phyloP scores from a whole-genome alignment of 352 stramenopile genomes.

The Achlya hypogyna region DNA sequence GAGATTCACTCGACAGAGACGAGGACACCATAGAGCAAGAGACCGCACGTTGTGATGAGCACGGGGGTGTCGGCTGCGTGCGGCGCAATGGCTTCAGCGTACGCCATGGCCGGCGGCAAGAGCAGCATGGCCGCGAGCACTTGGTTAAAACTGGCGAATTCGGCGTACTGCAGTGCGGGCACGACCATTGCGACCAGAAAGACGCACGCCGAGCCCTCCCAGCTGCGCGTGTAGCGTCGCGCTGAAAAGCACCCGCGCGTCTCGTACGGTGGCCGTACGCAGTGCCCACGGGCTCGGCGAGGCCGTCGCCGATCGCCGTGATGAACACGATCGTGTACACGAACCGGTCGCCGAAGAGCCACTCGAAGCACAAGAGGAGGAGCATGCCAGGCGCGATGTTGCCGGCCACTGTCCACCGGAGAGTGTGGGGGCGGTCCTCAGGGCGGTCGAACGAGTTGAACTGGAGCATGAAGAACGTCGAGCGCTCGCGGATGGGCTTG shows the following conservation, averaged over 20 bases:
- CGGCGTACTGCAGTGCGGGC: slow-evolving; percentile 65
- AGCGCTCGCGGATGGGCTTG: slow-evolving; percentile 68
- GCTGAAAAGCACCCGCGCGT: slow-evolving; percentile 41
- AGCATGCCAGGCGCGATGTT: slow-evolving; percentile 75
- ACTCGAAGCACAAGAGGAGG: slow-evolving; percentile 81
- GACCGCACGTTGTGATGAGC: slow-evolving; percentile 64
- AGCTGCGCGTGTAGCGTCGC: slow-evolving; percentile 51
- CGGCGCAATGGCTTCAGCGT: slow-evolving; percentile 72
- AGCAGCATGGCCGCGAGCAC: slow-evolving; percentile 73
- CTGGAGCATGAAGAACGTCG: slow-evolving; percentile 81
- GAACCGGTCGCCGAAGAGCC: slow-evolving; percentile 57
- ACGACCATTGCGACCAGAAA: slow-evolving; percentile 73
- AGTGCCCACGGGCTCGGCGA: slow-evolving; percentile 48
- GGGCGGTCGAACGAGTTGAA: slow-evolving; percentile 82
- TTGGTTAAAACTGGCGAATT: slow-evolving; percentile 63
- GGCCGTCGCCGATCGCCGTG: slow-evolving; percentile 43
- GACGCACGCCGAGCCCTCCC: slow-evolving; percentile 44
- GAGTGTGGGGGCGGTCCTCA: slow-evolving; percentile 65
- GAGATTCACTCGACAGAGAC: no score
- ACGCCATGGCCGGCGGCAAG: slow-evolving; percentile 68
- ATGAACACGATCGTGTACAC: slow-evolving; percentile 79
- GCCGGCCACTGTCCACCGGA: slow-evolving; percentile 72
- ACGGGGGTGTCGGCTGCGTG: slow-evolving; percentile 83
- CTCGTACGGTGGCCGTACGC: slow-evolving; percentile 49
- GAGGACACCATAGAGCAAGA: slow-evolving; percentile 76